A percentile compares a stretch with the other conserved stretches of the same genome.
Evolutionary conservation across 1,284 basidiomycete species (phyloP).

Genomic region (Phellopilus nigrolimitatus): DNA sequence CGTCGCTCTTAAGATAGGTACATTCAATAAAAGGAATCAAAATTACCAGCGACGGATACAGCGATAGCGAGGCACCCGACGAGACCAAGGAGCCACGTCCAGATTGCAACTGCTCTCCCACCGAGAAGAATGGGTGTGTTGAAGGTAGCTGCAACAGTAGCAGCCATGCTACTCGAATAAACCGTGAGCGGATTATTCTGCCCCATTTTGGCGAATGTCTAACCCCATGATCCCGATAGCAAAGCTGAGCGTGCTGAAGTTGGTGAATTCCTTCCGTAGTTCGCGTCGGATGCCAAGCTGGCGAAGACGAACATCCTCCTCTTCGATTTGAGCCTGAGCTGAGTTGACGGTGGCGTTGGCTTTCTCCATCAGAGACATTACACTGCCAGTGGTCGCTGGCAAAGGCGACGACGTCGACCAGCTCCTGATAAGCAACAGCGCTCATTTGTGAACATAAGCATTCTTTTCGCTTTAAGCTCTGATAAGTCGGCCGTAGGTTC

Average conservation of each 20-base stretch:
- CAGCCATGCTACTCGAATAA: slow-evolving; percentile 16
- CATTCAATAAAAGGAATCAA: too few relatives aligned
- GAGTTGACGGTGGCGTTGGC: not conserved
- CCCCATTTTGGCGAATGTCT: not conserved
- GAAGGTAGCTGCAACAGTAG: slow-evolving; percentile 23
- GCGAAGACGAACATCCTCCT: slow-evolving; percentile 19
- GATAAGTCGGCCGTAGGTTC: too few relatives aligned
- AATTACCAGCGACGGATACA: slow-evolving; percentile 22
- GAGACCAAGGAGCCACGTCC: slow-evolving; percentile 24
- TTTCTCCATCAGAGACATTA: not conserved
- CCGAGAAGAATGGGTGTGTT: slow-evolving; percentile 23
- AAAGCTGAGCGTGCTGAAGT: slow-evolving; percentile 23
- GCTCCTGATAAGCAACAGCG: not conserved
- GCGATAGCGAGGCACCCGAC: slow-evolving; percentile 23
- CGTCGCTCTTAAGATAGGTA: too few relatives aligned
- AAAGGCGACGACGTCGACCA: not conserved
- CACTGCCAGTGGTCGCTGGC: not conserved
- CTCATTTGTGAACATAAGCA: not conserved
- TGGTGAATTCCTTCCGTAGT: slow-evolving; percentile 22
- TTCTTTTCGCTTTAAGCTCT: too few relatives aligned
- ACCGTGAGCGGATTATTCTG: not conserved
- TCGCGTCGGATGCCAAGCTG: slow-evolving; percentile 22
- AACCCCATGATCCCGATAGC: slow-evolving; percentile 23
- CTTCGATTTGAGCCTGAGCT: not conserved
- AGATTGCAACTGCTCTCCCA: slow-evolving; percentile 23